Evolutionary conservation across 495 filamentous ascomycete genomes (phyloP).

Genomic region (Aspergillus diversus): DNA sequence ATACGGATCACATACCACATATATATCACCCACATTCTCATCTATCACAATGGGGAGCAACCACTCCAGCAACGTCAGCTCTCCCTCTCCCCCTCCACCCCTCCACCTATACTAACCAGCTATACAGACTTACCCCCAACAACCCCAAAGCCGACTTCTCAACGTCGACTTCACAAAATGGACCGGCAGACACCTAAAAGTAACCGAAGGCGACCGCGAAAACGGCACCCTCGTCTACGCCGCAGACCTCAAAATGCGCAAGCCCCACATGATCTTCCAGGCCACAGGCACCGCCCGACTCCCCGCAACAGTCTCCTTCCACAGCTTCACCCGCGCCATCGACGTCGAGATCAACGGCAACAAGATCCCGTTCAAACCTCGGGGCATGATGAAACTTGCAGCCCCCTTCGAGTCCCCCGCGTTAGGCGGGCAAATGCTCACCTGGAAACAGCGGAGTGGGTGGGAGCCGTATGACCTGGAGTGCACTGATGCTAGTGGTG

Average conservation of each 20-base stretch:
- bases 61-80: not conserved
- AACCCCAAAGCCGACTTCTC: not conserved
- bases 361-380: conserved; percentile 8
- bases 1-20: not conserved
- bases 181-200: conserved; percentile 17
- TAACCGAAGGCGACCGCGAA: conserved; percentile 9
- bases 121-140: not conserved
- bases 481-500: conserved; percentile 11
- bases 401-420: conserved; percentile 12
- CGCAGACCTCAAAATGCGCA: conserved; percentile 19
- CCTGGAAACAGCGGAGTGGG: conserved; percentile 7
- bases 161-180: conserved; percentile 24
- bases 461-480: conserved; percentile 13
- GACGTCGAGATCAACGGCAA: conserved; percentile 23
- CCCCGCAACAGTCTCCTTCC: conserved; percentile 23
- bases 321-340: conserved; percentile 18
- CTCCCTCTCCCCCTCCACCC: not conserved
- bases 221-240: conserved; percentile 18
- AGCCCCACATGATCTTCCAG: conserved; percentile 24
- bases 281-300: conserved; percentile 8
- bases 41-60: not conserved
- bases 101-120: not conserved
- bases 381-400: conserved; percentile 8
- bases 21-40: not conserved
- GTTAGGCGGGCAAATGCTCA: conserved; percentile 3